phyloP scores from a whole-genome alignment of 2,329 filamentous ascomycete species.

The Pyrenochaeta sp. region DNA sequence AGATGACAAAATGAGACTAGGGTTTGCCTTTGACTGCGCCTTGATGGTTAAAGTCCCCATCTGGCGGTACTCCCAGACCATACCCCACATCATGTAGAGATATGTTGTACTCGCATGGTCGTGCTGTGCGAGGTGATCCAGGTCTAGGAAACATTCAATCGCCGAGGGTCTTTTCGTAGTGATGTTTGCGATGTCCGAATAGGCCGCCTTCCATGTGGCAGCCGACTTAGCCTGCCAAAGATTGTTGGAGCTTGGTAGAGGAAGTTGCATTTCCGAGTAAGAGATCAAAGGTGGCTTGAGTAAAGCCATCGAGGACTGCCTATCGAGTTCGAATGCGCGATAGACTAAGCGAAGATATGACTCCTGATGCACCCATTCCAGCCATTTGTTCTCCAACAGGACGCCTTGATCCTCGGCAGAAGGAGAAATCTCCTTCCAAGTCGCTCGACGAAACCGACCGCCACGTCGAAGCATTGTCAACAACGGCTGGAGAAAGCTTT shows the following conservation, averaged over 20 bases:
- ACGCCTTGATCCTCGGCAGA: constrained; percentile 64
- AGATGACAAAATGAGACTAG: constrained; percentile 50
- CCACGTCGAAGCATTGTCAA: constrained; percentile 65
- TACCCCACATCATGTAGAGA: constrained; percentile 70
- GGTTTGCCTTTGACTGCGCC: constrained; percentile 36
- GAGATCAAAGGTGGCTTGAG: constrained; percentile 72
- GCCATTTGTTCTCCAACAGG: constrained; percentile 71
- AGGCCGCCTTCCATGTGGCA: constrained; percentile 70
- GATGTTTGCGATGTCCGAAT: constrained; percentile 52
- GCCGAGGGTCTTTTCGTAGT: constrained; percentile 33
- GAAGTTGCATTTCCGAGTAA: constrained; percentile 73
- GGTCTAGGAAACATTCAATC: constrained; percentile 39
- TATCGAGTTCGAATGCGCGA: constrained; percentile 71
- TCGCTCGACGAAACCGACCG: constrained; percentile 66
- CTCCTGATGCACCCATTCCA: constrained; percentile 69
- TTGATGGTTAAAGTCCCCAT: constrained; percentile 63
- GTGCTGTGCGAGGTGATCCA: constrained; percentile 30
- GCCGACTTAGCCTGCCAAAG: constrained; percentile 74
- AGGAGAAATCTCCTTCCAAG: constrained; percentile 62
- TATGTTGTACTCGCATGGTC: constrained; percentile 63
- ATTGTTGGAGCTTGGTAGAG: constrained; percentile 67
- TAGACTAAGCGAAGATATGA: constrained; percentile 74
- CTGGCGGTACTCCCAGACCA: constrained; percentile 73
- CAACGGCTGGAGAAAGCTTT: constrained; percentile 64
- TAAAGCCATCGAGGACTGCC: constrained; percentile 72